Evolutionary conservation across 305 asterid species (phyloP), one percentile per base, ranked within the genome.

Genomic region (Fraxinus velutina): DNA sequence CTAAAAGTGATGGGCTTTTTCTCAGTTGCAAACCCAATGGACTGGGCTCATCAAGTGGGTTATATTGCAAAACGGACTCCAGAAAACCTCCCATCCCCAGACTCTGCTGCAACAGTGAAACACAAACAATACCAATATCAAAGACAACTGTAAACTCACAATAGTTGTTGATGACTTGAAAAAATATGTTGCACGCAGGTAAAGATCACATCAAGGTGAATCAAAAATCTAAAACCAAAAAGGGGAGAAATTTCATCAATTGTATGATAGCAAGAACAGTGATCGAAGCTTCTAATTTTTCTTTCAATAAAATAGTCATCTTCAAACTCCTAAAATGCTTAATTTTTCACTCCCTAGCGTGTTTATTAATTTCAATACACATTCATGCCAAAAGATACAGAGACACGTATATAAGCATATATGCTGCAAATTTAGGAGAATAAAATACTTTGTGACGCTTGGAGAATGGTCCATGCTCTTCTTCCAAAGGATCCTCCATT

Each of bases 1-100:
- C 98, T 92, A 95, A 86, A 68, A 95, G 91, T 1, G 99, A 95
- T 17, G 99, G 99, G 83, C 97, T 93, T 88, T 94, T 95, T 88
- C 97, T 85, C 37, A 95, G 89, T 39, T 92, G 91, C 91, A 95
- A 84, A 21, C 99, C 99, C 87, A 95, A 82, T 4, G 98, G 99
- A 85, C 98, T 91, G 0, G 98, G 98, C 91, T 94, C 99, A 39
- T 92, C 97, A 0, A 95, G 88, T 2, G 97, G 98, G 72, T 92
- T 92, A 86, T 87, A 93, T 37, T 90, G 93, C 13, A 92, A 81
- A 37, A 89, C 84, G 8, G 92, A 77, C 78, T 39, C 87, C 6
- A 84, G 57, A 37, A 83, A 80, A 80, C 85, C 89, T 27, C 83
- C 90, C 76, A 80, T 76, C 76, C 88, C 92, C 66, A 84, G 21